A percentile compares a stretch with the other conserved stretches of the same genome.
These are phyloP conservation scores for Peronospora farinosa DNA, from an alignment of 352 stramenopile genomes.

Conservation along the genomic window DNA sequence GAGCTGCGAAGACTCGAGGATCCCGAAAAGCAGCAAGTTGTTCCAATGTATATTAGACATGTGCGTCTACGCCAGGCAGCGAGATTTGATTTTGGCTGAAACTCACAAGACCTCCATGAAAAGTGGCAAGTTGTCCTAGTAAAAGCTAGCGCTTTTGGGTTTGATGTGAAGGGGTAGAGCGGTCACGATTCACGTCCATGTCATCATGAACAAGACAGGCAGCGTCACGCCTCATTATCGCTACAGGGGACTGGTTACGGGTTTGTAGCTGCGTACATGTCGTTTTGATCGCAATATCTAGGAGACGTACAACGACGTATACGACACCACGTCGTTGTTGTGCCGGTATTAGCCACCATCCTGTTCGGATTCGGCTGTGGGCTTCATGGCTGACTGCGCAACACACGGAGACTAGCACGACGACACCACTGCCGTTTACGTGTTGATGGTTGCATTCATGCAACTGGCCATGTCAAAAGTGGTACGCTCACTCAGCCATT, in stretches of 20 bases:
- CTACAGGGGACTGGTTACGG: slow-evolving; percentile 42
- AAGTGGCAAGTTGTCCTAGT: slow-evolving; percentile 16
- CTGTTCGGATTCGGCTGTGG: slow-evolving; percentile 65
- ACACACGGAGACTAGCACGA: slow-evolving; percentile 39
- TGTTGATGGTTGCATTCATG: slow-evolving; percentile 65
- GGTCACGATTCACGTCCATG: slow-evolving; percentile 54
- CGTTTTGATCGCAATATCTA: slow-evolving; percentile 70
- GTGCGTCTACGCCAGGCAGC: slow-evolving; percentile 56
- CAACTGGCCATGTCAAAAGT: slow-evolving; percentile 39
- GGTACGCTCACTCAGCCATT: slow-evolving; percentile 59
- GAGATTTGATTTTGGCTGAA: slow-evolving; percentile 62
- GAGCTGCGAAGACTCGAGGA: slow-evolving; percentile 16
- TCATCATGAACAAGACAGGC: slow-evolving; percentile 60
- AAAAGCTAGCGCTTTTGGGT: neutral
- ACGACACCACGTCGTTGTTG: slow-evolving; percentile 38
- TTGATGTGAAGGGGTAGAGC: slow-evolving; percentile 31
- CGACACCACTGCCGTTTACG: slow-evolving; percentile 43
- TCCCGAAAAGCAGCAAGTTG: slow-evolving; percentile 36
- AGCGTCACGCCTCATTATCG: slow-evolving; percentile 53
- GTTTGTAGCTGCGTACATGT: slow-evolving; percentile 54
- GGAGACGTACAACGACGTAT: slow-evolving; percentile 46
- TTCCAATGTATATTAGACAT: slow-evolving; percentile 53
- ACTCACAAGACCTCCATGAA: slow-evolving; percentile 40
- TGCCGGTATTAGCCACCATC: slow-evolving; percentile 62
- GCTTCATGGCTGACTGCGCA: slow-evolving; percentile 44